Conservation (phyloP, 345 rosid species). For the Eucalyptus decipiens region DNA sequence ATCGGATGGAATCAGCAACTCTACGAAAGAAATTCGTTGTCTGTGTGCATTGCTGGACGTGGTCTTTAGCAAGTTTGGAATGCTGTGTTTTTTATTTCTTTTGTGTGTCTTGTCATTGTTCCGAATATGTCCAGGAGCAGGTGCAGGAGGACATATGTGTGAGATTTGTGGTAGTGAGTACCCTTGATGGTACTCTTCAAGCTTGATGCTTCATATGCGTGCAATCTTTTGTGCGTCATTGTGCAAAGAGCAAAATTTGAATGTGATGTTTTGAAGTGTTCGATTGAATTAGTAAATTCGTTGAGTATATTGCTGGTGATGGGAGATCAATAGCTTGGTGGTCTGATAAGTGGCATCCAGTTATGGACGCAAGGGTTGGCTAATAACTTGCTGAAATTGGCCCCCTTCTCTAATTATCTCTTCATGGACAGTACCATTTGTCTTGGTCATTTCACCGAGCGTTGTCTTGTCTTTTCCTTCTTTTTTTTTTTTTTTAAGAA, state of each 20-base stretch:
- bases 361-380: not conserved
- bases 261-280: not conserved
- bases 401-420: too few relatives aligned
- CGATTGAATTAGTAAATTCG: not conserved
- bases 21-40: not conserved
- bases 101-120: not conserved
- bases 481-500: accelerated
- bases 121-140: not conserved
- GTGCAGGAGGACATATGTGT: not conserved
- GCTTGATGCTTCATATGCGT: not conserved
- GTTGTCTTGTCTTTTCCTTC: too few relatives aligned
- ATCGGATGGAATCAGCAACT: not conserved
- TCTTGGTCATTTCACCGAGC: too few relatives aligned
- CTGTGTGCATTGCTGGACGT: not conserved
- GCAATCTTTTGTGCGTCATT: not conserved
- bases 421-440: too few relatives aligned
- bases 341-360: not conserved
- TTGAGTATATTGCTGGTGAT: not conserved
- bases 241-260: not conserved
- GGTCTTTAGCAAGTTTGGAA: not conserved
- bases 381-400: too few relatives aligned
- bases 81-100: not conserved
- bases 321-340: not conserved
- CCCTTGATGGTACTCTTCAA: not conserved
- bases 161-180: not conserved